Evolutionary conservation across 2,329 filamentous ascomycete species (phyloP).

Genomic region (Dactylella cylindrospora): DNA sequence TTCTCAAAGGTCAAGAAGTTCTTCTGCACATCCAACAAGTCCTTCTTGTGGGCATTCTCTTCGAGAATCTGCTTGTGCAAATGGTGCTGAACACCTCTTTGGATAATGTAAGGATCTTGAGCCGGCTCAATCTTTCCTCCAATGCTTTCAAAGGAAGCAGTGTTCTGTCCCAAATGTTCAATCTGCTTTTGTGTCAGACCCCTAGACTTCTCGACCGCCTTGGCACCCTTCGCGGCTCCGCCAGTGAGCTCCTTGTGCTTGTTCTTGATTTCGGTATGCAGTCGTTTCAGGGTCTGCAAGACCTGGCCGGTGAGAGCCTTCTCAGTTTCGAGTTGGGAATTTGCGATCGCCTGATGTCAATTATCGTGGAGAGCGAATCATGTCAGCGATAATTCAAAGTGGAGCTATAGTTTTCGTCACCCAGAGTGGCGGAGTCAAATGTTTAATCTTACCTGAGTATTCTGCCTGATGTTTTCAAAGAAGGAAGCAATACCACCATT

Average conservation of each 20-base stretch:
- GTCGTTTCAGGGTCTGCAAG: conserved; percentile 80
- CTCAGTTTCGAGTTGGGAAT: conserved; percentile 86
- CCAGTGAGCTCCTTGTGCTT: conserved; percentile 85
- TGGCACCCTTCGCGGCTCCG: conserved; percentile 79
- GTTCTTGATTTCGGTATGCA: conserved; percentile 95
- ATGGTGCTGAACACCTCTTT: conserved; percentile 77
- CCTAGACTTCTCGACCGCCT: conserved; percentile 88
- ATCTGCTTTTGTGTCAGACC: conserved; percentile 90
- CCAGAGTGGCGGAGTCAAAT: background rate
- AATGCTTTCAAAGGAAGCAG: conserved; percentile 72
- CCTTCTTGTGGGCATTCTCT: conserved; percentile 94
- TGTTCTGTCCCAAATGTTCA: conserved; percentile 84
- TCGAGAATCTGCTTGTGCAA: conserved; percentile 88
- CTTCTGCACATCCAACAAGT: conserved; percentile 86
- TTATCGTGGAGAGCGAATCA: no score
- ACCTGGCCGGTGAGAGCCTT: conserved; percentile 85
- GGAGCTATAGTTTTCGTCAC: background rate
- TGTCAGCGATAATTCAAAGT: background rate
- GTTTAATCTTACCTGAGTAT: conserved; percentile 66
- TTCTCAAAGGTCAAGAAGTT: conserved; percentile 85
- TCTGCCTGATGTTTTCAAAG: conserved; percentile 90
- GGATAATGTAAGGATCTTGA: conserved; percentile 86
- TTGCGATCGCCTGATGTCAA: conserved; percentile 74
- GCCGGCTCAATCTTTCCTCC: conserved; percentile 66
- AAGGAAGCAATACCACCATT: conserved; percentile 84